These are phyloP conservation scores for Tolypocladium sp. DNA, from an alignment of 2,329 filamentous ascomycete genomes.

Conservation along the genomic window DNA sequence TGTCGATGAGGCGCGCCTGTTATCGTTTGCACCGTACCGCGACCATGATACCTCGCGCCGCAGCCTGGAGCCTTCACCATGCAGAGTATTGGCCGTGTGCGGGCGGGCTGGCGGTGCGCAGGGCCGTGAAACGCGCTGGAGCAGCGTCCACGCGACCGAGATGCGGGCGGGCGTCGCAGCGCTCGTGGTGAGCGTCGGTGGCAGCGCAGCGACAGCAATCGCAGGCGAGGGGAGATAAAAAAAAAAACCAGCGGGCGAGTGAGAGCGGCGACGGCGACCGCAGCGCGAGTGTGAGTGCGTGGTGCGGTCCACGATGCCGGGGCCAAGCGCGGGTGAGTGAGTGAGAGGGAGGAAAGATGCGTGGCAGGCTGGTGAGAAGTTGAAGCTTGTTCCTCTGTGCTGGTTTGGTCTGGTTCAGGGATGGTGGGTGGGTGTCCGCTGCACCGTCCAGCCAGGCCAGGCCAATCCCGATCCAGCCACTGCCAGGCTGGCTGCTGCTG, in stretches of 20 bases:
- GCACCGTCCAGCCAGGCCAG: conserved; percentile 3
- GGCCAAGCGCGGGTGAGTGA: not conserved
- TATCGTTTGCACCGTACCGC: conserved; percentile 43
- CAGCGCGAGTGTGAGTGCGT: conserved; percentile 4
- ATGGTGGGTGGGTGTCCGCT: not conserved
- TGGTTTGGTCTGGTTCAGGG: not conserved
- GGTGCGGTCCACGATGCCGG: conserved; percentile 9
- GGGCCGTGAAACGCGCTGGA: conserved; percentile 12
- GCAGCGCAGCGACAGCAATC: not conserved
- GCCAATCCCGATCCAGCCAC: not conserved
- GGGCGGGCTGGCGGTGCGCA: conserved; percentile 3
- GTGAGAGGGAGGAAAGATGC: conserved; percentile 9
- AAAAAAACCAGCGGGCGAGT: not conserved
- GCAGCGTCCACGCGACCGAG: conserved; percentile 31
- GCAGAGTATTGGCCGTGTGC: conserved; percentile 8
- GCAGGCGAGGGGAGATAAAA: not conserved
- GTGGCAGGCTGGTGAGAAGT: conserved; percentile 12
- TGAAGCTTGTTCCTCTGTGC: conserved; percentile 11
- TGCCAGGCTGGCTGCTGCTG: not conserved
- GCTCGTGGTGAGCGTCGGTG: not conserved
- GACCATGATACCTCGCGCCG: conserved; percentile 45
- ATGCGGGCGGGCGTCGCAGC: not conserved
- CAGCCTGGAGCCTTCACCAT: conserved; percentile 11
- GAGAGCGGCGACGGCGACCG: conserved; percentile 8
- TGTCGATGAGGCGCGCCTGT: conserved; percentile 39